Conservation (phyloP, 2,329 filamentous ascomycete genomes). For the Penicillium corylophilum region DNA sequence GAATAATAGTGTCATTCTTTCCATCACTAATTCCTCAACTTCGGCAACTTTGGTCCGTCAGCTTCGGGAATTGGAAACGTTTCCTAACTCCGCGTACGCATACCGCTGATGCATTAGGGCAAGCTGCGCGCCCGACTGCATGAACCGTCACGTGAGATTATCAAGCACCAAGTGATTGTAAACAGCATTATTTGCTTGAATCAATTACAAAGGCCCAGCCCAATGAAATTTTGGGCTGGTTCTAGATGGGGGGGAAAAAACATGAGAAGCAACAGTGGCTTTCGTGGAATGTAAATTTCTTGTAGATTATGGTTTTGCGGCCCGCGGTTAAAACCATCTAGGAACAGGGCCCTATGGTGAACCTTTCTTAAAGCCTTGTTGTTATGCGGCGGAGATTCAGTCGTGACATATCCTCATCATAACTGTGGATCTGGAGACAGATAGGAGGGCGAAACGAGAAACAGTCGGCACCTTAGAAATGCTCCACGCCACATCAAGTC, state of each 20-base stretch:
- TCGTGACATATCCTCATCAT: not conserved
- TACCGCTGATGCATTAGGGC: constrained; percentile 3
- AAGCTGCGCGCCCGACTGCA: constrained; percentile 5
- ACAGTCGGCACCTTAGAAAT: not conserved
- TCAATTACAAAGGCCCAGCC: not conserved
- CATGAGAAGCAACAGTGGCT: not conserved
- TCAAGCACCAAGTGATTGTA: not conserved
- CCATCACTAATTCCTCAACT: too few species aligned
- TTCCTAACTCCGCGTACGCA: too few species aligned
- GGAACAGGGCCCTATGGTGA: not conserved
- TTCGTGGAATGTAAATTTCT: not conserved
- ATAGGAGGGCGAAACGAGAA: constrained; percentile 9
- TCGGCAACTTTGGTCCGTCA: too few species aligned
- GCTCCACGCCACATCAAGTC: not conserved
- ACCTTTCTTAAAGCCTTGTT: not conserved
- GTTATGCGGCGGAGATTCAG: not conserved
- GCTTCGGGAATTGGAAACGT: too few species aligned
- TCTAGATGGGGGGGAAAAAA: not conserved
- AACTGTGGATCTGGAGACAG: not conserved
- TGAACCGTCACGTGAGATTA: constrained; percentile 6
- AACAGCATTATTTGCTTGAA: not conserved
- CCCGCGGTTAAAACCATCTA: not conserved
- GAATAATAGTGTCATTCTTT: too few species aligned
- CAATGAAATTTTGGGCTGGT: not conserved
- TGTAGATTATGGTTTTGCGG: not conserved